Evolutionary conservation across 352 stramenopile species (phyloP), one percentile per base, ranked within the genome.

Genomic region (Globisporangium acanthophoron): DNA sequence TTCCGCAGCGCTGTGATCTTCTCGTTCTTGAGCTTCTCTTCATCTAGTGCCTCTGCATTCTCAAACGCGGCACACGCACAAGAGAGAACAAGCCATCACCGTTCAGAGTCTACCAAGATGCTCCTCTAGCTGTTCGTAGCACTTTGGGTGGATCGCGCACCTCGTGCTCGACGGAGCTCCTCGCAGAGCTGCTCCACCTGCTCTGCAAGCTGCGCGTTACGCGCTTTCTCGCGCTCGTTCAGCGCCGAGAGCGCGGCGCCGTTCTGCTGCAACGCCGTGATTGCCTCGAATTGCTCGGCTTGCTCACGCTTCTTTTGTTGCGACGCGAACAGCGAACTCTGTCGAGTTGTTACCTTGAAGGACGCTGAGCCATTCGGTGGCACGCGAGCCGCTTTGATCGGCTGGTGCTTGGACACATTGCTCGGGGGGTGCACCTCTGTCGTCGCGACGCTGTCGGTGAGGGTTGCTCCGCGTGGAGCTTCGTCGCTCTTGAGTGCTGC

Each of bases 1-100:
- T 72, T 67, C 24, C 65, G 52, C 20, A 69, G 47, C 2, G 29
- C 44, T 6, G 43, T 49, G 33, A 69, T 75, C 37, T 80, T 83
- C 27, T 86, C 73, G 47, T 80, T 70, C 46, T 87, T 75, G 13
- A 60, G 54, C 13, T 80, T 84, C 47, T 88, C 66, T 37, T 68
- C 62, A 9, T 80, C 70, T 8, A 70, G 70, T 41, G 65, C 31
- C 41, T 87, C 75, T 88, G 33, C 8, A 12, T 0, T 13, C 8
- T 9, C 33, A 1, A 39, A 27, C 24, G 24, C 24, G 24, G 24
- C 24, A 8, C 33, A 39, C 3, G 33, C 8, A 39, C 5, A 9
- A 11, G 5, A 39, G 33, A 11, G 33, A 35, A 9, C 1, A 9
- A 12, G 7, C 8, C 33, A 12, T 13, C 33, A 11, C 8, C 33